Conservation (phyloP, 75 land plant species). For the Cryptomeria japonica region DNA sequence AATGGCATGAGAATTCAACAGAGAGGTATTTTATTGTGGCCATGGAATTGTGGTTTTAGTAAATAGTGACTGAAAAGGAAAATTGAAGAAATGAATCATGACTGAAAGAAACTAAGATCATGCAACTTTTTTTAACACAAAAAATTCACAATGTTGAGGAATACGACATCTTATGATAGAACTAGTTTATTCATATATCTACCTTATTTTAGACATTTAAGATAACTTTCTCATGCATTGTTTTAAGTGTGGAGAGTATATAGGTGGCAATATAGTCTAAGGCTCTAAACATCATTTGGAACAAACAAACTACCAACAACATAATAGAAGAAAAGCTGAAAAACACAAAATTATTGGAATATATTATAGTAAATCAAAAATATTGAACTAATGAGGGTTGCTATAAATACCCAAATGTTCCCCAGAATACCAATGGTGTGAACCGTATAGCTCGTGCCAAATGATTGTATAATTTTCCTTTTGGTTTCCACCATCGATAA, state of each 20-base stretch:
- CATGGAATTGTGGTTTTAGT: background rate
- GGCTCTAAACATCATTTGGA: background rate
- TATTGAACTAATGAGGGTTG: background rate
- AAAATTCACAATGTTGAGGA: background rate
- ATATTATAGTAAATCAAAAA: background rate
- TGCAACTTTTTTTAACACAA: background rate
- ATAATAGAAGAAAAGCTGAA: background rate
- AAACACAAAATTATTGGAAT: background rate
- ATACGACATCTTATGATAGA: background rate
- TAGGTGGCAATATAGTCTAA: background rate
- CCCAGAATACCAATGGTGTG: constrained; percentile 90
- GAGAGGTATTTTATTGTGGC: background rate
- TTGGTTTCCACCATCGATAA: constrained; percentile 85
- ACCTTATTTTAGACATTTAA: background rate
- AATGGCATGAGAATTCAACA: background rate
- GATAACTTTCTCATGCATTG: background rate
- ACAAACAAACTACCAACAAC: background rate
- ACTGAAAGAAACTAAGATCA: background rate
- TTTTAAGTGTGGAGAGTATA: background rate
- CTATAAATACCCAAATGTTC: constrained; percentile 69
- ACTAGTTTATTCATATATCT: background rate
- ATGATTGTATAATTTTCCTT: constrained; percentile 57
- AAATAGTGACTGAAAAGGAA: background rate
- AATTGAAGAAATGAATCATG: background rate
- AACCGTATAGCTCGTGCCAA: constrained; percentile 68